These are phyloP conservation scores for Sclerotinia borealis DNA, from an alignment of 2,329 filamentous ascomycete species.

Conservation along the genomic window DNA sequence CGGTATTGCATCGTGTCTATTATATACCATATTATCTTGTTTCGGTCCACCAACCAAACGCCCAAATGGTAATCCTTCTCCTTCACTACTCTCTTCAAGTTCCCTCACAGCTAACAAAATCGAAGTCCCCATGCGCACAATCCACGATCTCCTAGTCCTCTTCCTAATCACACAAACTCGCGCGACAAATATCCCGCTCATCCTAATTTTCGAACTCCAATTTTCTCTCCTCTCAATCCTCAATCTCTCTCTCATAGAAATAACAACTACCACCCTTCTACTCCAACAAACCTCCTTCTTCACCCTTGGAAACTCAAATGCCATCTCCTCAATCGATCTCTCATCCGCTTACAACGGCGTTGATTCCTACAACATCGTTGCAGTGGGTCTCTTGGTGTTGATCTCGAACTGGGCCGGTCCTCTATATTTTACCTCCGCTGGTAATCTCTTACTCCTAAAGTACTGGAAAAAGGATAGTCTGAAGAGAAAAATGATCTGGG, in stretches of 20 bases:
- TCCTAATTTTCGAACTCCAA: conserved; percentile 66
- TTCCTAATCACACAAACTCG: conserved; percentile 84
- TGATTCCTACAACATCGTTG: conserved; percentile 68
- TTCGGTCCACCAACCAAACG: conserved; percentile 31
- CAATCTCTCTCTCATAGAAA: conserved; percentile 47
- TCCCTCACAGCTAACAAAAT: conserved; percentile 8
- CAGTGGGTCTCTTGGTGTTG: conserved; percentile 80
- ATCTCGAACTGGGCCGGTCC: conserved; percentile 86
- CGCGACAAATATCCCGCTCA: conserved; percentile 77
- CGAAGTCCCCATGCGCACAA: conserved; percentile 32
- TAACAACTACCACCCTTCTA: conserved; percentile 66
- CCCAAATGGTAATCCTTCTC: conserved; percentile 21
- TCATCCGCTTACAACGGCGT: conserved; percentile 95
- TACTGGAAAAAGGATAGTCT: conserved; percentile 10
- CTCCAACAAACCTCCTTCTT: conserved; percentile 84
- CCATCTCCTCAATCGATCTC: conserved; percentile 91
- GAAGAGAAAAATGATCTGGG: conserved; percentile 16
- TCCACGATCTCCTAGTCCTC: conserved; percentile 68
- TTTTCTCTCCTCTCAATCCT: conserved; percentile 46
- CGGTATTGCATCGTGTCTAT: conserved; percentile 35
- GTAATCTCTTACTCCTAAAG: conserved; percentile 51
- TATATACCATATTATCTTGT: conserved; percentile 38
- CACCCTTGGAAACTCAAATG: conserved; percentile 82
- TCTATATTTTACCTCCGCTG: conserved; percentile 75
- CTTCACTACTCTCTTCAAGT: neutral